Evolutionary conservation across 176 grass and related monocot species (phyloP), one percentile per base, ranked within the genome.

Genomic region (Luzula sylvatica): DNA sequence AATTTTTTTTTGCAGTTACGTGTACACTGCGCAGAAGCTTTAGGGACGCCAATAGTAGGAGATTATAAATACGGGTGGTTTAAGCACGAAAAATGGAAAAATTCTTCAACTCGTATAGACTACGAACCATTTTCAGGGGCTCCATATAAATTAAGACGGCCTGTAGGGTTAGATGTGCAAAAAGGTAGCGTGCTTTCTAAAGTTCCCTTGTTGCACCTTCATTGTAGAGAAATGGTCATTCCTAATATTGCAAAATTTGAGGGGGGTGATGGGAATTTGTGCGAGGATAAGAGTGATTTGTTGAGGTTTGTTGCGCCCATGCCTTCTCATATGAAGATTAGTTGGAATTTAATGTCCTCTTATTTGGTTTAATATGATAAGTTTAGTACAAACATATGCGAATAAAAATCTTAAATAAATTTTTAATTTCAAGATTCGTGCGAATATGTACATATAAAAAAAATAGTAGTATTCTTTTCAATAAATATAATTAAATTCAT

Each of bases 41-140:
- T 94, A 0, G 87, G 87, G 45, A 94, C 87, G 15, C 82, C 87
- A 13, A 87, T 94, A 1, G 78, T 94, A 0, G 87, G 87, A 26
- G 87, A 94, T 29, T 94, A 94, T 66, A 87, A 82, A 26, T 94
- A 94, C 0, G 82, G 87, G 26, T 94, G 87, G 87, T 82, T 94
- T 46, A 73, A 74, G 19, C 87, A 94, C 66, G 65, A 87, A 52
- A 82, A 61, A 38, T 87, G 87, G 87, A 86, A 86, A 56, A 76
- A 94, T 28, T 35, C 0, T 35, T 82, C 81, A 32, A 76, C 87
- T 3, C 51, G 70, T 16, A 39, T 42, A 40, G 87, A 87, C 56
- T 79, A 75, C 3, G 81, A 86, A 24, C 77, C 87, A 1, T 75
- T 68, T 25, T 86, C 50, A 2, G 82, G 87, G 22, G 57, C 77